Percentiles rank a stretch among this genome's conserved stretches.
Evolutionary conservation across 768 basidiomycete genomes (phyloP).

Genomic region (Pleurotus ostreatus): DNA sequence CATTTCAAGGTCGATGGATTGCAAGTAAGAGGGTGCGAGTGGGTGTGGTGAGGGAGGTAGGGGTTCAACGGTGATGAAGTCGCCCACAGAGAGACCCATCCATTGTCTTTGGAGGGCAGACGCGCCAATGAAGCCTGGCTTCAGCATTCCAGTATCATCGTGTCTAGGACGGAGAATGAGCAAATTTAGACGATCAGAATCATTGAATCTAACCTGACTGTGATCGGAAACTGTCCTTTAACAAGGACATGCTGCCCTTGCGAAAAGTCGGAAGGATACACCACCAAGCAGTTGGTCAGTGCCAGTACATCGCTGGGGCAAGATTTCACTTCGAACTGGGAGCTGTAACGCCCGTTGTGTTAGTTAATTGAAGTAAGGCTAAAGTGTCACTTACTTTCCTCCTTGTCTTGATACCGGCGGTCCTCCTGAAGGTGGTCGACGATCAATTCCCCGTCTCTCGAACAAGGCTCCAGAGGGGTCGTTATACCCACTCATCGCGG

Average conservation of each 20-base stretch:
- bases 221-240: conserved; percentile 68
- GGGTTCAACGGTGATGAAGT: conserved; percentile 66
- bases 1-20: conserved; percentile 78
- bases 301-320: conserved; percentile 69
- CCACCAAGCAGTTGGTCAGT: conserved; percentile 77
- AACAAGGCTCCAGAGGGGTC: conserved; percentile 46
- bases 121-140: conserved; percentile 69
- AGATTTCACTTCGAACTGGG: conserved; percentile 52
- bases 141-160: conserved; percentile 71
- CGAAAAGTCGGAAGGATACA: conserved; percentile 72
- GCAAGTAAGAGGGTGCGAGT: conserved; percentile 57
- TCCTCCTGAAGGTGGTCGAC: conserved; percentile 28
- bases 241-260: conserved; percentile 72
- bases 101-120: conserved; percentile 81
- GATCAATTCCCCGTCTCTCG: conserved; percentile 44
- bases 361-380: not conserved
- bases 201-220: conserved; percentile 53
- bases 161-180: conserved; percentile 43
- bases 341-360: conserved; percentile 5
- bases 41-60: conserved; percentile 51
- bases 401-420: conserved; percentile 26
- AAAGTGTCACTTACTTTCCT: conserved; percentile 19
- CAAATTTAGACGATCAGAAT: not conserved
- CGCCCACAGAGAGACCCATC: conserved; percentile 85
- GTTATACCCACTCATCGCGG: conserved; percentile 41